Percentiles rank a stretch among this genome's conserved stretches.
phyloP scores from a whole-genome alignment of 129 eudicot genomes.

The Silybum marianum region DNA sequence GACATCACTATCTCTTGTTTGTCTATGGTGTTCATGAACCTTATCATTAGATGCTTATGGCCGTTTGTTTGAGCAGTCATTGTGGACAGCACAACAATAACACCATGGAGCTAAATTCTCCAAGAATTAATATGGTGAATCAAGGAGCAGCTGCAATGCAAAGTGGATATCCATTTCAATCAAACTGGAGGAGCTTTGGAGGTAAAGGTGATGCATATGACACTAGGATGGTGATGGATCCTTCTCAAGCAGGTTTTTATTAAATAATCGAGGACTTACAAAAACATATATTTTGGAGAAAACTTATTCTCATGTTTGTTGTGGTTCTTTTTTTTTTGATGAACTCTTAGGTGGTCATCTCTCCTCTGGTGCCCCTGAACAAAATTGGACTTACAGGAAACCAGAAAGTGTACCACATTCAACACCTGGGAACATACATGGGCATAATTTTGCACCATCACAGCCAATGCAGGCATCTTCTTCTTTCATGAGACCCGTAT shows the following conservation, averaged over 20 bases:
- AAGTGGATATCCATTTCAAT: slow-evolving; percentile 46
- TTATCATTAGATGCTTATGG: slow-evolving; percentile 13
- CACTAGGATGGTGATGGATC: slow-evolving; percentile 15
- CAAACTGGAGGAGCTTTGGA: slow-evolving; percentile 40
- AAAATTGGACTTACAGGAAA: slow-evolving; percentile 63
- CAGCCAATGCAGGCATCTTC: slow-evolving; percentile 57
- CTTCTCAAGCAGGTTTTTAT: slow-evolving; percentile 40
- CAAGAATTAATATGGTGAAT: slow-evolving; percentile 57
- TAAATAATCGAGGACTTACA: not conserved
- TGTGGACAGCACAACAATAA: slow-evolving; percentile 45
- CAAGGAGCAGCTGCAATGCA: slow-evolving; percentile 50
- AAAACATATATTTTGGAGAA: not conserved
- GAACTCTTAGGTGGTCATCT: slow-evolving; percentile 41
- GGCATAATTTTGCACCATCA: slow-evolving; percentile 54
- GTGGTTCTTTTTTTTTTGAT: not conserved
- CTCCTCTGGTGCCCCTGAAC: slow-evolving; percentile 47
- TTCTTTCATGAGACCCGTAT: slow-evolving; percentile 56
- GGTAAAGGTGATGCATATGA: slow-evolving; percentile 16
- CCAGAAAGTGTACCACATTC: slow-evolving; percentile 48
- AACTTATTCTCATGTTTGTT: slow-evolving; percentile 6
- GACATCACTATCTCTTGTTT: slow-evolving; percentile 17
- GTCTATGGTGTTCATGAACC: slow-evolving; percentile 19
- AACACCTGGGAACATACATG: slow-evolving; percentile 46
- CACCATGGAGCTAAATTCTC: slow-evolving; percentile 64
- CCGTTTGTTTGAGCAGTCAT: slow-evolving; percentile 44